Base-by-base conservation (phyloP, 805 yeast species). In the Wickerhamiella qilinensis region DNA sequence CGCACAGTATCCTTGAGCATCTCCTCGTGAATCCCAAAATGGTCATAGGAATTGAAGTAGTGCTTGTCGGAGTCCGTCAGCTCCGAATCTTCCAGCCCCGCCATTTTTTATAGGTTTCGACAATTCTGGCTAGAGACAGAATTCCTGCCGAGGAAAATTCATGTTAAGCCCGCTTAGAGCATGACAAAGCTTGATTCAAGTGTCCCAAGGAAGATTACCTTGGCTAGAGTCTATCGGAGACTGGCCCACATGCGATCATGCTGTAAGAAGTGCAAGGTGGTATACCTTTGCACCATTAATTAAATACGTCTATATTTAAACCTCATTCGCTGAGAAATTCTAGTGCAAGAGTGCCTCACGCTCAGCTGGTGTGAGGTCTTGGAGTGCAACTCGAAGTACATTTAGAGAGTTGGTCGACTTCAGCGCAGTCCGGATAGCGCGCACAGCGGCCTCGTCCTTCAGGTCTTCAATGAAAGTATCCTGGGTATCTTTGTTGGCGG, bases 21-120 rank as follows among this genome's bases (percentile, higher is more conserved):
- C 62, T 88, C 97, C 63, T 93, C 98, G 57, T 91, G 99, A 54
- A 91, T 91, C 38, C 95, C 94, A 55, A 84, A 85, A 57, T 91
- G 97, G 58, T 88, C 96, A 54, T 91, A 91, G 2, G 97, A 88
- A 38, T 77, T 70, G 65, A 91, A 91, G 62, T 91, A 91, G 60
- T 88, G 97, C 62, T 85, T 93, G 55, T 88, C 97, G 15, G 54
- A 40, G 42, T 29, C 65, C 59, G 45, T 63, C 60, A 47, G n/a
- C 17, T 7, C 25, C 25, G 25, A 6, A 22, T 22, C 25, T 6
- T 22, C 11, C 9, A 22, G 25, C 9, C 11, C 11, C 9, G 9
- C 25, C 25, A 22, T 22, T 6, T 6, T 22, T 22, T n/a, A n/a
- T n/a, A n/a, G n/a, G n/a, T n/a, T n/a, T n/a, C n/a, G n/a, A n/a